A percentile compares a stretch with the other conserved stretches of the same genome.
Evolutionary conservation across 768 basidiomycete species (phyloP).

Genomic region (Termitomyces sp.): DNA sequence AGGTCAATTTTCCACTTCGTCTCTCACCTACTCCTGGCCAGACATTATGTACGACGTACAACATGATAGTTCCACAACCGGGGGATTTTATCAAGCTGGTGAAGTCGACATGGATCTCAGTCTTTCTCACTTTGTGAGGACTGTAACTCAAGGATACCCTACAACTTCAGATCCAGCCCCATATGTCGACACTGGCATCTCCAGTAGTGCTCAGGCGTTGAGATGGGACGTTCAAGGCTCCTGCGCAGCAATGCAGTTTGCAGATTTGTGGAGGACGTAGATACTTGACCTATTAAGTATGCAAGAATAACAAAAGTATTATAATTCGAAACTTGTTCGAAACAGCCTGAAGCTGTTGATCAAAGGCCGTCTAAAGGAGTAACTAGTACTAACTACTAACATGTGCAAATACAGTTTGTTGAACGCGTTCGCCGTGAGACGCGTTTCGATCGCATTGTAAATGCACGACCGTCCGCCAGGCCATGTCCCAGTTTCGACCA

Average conservation of each 20-base stretch:
- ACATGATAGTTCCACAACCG: not conserved
- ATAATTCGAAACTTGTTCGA: too few relatives aligned
- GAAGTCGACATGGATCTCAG: conserved; percentile 46
- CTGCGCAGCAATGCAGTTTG: conserved; percentile 3
- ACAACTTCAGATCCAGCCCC: conserved; percentile 5
- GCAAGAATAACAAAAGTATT: too few relatives aligned
- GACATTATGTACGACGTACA: conserved; percentile 26
- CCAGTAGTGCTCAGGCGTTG: not conserved
- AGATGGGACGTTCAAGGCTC: conserved; percentile 7
- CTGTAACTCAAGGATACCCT: conserved; percentile 23
- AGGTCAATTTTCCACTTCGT: conserved; percentile 22
- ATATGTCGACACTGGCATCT: not conserved
- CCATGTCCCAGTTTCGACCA: conserved; percentile 46
- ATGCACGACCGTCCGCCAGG: not conserved
- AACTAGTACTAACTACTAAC: too few relatives aligned
- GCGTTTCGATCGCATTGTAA: not conserved
- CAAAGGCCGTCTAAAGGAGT: too few relatives aligned
- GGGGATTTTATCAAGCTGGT: conserved; percentile 5
- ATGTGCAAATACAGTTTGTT: conserved; percentile 9
- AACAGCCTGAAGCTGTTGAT: too few relatives aligned
- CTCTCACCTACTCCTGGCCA: conserved; percentile 39
- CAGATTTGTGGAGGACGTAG: conserved; percentile 13
- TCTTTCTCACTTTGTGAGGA: conserved; percentile 40
- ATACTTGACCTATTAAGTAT: not conserved
- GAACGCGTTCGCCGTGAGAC: too few relatives aligned